Evolutionary conservation across 768 basidiomycete genomes (phyloP).

Genomic region (Sutorius australiensis): DNA sequence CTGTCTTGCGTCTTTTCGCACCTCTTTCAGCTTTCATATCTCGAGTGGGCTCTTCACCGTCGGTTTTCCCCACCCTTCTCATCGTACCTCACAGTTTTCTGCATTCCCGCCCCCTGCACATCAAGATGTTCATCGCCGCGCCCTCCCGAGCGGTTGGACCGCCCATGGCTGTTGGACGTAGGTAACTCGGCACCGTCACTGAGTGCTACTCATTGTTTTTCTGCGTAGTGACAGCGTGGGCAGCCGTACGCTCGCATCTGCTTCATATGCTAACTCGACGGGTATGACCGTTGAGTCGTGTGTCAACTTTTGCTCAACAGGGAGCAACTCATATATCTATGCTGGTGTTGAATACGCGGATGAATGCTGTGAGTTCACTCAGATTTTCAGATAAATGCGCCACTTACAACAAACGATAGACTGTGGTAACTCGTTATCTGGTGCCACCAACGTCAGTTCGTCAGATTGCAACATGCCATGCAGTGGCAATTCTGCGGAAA

Average conservation of each 20-base stretch:
- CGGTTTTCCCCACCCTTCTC: neutral
- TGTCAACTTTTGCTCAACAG: constrained; percentile 40
- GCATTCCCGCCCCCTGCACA: constrained; percentile 3
- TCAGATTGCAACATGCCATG: constrained; percentile 63
- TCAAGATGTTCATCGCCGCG: constrained; percentile 12
- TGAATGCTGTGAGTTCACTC: constrained; percentile 53
- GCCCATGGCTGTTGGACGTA: constrained; percentile 62
- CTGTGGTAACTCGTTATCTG: constrained; percentile 57
- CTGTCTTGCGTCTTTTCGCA: neutral
- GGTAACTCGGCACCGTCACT: constrained; percentile 7
- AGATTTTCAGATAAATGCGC: neutral
- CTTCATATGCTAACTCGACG: constrained; percentile 41
- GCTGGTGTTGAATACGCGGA: constrained; percentile 71
- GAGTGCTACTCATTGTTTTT: constrained; percentile 12
- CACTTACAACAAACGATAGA: constrained; percentile 36
- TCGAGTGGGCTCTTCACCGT: constrained; percentile 4
- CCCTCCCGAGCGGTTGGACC: constrained; percentile 53
- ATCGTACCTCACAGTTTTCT: constrained; percentile 4
- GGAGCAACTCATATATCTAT: constrained; percentile 44
- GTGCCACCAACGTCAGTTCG: constrained; percentile 40
- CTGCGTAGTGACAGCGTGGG: constrained; percentile 49
- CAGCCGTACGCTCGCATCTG: constrained; percentile 55
- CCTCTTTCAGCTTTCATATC: neutral
- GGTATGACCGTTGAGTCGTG: constrained; percentile 62
- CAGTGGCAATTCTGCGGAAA: constrained; percentile 52